These are phyloP conservation scores for Pythium dissotocum DNA, from an alignment of 352 stramenopile genomes.

Conservation along the genomic window DNA sequence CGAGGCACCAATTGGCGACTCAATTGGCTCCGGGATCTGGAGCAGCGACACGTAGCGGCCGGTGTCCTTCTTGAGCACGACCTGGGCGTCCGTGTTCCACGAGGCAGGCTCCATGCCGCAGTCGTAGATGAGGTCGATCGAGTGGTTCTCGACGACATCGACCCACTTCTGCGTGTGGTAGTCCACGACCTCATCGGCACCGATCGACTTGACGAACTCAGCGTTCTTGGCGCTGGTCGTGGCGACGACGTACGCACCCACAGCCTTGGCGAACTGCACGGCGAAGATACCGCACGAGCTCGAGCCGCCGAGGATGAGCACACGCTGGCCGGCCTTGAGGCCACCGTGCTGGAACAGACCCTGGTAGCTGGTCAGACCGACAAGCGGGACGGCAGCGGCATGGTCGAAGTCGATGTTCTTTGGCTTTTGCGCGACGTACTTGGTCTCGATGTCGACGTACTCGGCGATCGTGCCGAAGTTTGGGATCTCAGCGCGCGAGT, in stretches of 20 bases:
- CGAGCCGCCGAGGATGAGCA: slow-evolving; percentile 41
- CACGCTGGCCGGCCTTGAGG: slow-evolving; percentile 15
- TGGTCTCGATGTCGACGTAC: slow-evolving; percentile 34
- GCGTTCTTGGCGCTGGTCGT: slow-evolving; percentile 40
- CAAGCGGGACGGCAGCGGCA: slow-evolving; percentile 34
- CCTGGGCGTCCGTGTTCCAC: slow-evolving; percentile 40
- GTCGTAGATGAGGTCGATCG: slow-evolving; percentile 28
- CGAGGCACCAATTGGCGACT: slow-evolving; percentile 17
- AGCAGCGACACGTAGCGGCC: slow-evolving; percentile 44
- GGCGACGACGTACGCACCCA: slow-evolving; percentile 24
- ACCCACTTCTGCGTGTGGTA: slow-evolving; percentile 44
- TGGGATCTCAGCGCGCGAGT: slow-evolving; percentile 18
- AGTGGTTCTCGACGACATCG: slow-evolving; percentile 26
- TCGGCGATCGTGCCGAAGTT: slow-evolving; percentile 35
- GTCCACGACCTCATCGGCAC: slow-evolving; percentile 42
- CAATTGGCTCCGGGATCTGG: slow-evolving; percentile 38
- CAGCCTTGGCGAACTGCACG: slow-evolving; percentile 20
- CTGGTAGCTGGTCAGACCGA: slow-evolving; percentile 39
- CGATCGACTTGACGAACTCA: slow-evolving; percentile 34
- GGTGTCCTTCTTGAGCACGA: slow-evolving; percentile 35
- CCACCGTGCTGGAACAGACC: slow-evolving; percentile 24
- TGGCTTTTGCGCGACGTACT: slow-evolving; percentile 42
- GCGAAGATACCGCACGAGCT: slow-evolving; percentile 40
- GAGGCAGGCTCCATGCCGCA: slow-evolving; percentile 30
- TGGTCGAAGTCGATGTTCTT: slow-evolving; percentile 39